phyloP scores from a whole-genome alignment of 2,329 filamentous ascomycete species.

The Penicillium sp. region DNA sequence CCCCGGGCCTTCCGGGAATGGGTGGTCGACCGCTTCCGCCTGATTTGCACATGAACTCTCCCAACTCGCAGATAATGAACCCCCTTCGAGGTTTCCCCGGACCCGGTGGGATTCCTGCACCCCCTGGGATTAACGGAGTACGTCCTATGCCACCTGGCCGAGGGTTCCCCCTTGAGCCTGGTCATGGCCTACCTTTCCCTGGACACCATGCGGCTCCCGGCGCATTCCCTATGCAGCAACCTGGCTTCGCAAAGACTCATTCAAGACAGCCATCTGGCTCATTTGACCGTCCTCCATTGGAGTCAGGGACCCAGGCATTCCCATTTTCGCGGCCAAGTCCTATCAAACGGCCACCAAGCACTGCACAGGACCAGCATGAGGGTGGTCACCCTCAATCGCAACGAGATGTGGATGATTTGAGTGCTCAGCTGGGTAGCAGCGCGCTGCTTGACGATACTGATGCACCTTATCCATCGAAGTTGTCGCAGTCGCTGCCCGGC shows the following conservation, averaged over 20 bases:
- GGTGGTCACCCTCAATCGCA: slow-evolving; percentile 44
- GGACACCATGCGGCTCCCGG: slow-evolving; percentile 44
- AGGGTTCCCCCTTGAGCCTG: slow-evolving; percentile 51
- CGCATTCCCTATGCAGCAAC: slow-evolving; percentile 34
- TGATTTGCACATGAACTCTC: slow-evolving; percentile 56
- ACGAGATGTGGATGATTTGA: slow-evolving; percentile 66
- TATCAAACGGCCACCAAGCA: slow-evolving; percentile 81
- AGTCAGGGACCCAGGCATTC: slow-evolving; percentile 60
- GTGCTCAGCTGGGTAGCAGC: slow-evolving; percentile 82
- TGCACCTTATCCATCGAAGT: slow-evolving; percentile 56
- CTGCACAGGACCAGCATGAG: slow-evolving; percentile 50
- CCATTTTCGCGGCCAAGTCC: slow-evolving; percentile 80
- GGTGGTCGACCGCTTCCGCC: slow-evolving; percentile 50
- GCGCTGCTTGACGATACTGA: slow-evolving; percentile 78
- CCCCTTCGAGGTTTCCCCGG: slow-evolving; percentile 55
- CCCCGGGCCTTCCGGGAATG: slow-evolving; percentile 54
- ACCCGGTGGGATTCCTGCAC: slow-evolving; percentile 53
- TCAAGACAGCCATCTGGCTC: slow-evolving; percentile 72
- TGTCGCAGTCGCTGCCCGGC: slow-evolving; percentile 47
- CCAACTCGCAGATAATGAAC: slow-evolving; percentile 50
- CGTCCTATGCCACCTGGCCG: slow-evolving; percentile 59
- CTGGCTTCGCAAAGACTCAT: slow-evolving; percentile 56
- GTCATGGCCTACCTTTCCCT: slow-evolving; percentile 43
- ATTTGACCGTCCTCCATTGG: slow-evolving; percentile 57
- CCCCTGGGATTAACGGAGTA: slow-evolving; percentile 60